phyloP scores from a whole-genome alignment of 2,329 filamentous ascomycete genomes.

The Rugonectria rugulosa region DNA sequence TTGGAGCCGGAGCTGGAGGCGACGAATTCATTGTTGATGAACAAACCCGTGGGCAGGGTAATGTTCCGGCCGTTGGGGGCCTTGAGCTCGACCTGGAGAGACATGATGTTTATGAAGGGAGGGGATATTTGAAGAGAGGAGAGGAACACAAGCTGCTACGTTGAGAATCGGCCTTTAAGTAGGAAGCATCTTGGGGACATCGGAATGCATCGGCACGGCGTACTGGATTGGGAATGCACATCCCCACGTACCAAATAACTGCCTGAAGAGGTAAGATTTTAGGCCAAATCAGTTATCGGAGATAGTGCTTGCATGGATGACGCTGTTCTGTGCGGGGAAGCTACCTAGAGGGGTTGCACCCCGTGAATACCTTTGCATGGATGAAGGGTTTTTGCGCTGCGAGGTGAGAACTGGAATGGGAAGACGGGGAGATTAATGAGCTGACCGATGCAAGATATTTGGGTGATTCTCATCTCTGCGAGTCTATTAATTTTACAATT shows the following conservation, averaged over 20 bases:
- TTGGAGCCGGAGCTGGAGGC: conserved; percentile 62
- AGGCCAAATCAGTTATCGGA: not conserved
- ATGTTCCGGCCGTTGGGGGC: conserved; percentile 74
- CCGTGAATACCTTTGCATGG: too few relatives aligned
- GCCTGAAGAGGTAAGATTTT: conserved; percentile 11
- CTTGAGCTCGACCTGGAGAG: conserved; percentile 61
- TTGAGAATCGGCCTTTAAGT: not conserved
- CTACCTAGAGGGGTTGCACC: too few relatives aligned
- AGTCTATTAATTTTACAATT: not conserved
- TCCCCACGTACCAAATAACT: not conserved
- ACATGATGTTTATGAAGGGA: conserved; percentile 6
- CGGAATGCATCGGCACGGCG: not conserved
- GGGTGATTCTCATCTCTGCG: too few relatives aligned
- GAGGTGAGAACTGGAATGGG: too few relatives aligned
- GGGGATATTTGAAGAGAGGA: not conserved
- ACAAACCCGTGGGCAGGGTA: conserved; percentile 69
- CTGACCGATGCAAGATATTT: too few relatives aligned
- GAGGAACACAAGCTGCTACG: not conserved
- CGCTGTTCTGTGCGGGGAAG: conserved; percentile 3
- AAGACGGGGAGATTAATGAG: too few relatives aligned
- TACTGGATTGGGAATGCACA: conserved; percentile 7
- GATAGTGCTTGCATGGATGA: not conserved
- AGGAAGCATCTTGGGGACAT: not conserved
- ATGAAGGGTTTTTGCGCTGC: too few relatives aligned
- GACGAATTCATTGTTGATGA: conserved; percentile 78